Evolutionary conservation across 371 early-diverging fungal species (phyloP).

Genomic region (Rhizopus delemar): DNA sequence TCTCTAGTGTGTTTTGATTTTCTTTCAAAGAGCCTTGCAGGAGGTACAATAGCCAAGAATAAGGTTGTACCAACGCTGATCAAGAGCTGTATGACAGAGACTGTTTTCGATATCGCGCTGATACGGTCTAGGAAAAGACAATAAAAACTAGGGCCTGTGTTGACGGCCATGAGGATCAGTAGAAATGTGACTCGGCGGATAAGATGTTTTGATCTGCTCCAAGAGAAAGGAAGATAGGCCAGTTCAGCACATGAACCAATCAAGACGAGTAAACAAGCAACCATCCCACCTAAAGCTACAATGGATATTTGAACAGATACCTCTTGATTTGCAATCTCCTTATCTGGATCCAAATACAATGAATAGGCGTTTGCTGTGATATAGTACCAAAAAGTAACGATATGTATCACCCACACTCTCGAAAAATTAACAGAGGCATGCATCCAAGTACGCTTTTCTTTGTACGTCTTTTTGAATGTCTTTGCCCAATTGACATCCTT

Average conservation of each 20-base stretch:
- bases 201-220: conserved; percentile 62
- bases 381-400: conserved; percentile 83
- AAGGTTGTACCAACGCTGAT: conserved; percentile 68
- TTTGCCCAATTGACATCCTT: conserved; percentile 72
- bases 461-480: conserved; percentile 82
- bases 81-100: conserved; percentile 68
- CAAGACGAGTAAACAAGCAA: conserved; percentile 70
- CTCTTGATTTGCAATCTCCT: conserved; percentile 42
- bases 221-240: conserved; percentile 66
- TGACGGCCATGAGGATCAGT: conserved; percentile 61
- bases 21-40: conserved; percentile 64
- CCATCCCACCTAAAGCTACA: conserved; percentile 75
- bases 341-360: conserved; percentile 55
- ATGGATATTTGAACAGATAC: conserved; percentile 65
- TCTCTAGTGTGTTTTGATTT: conserved; percentile 34
- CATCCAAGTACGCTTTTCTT: conserved; percentile 82
- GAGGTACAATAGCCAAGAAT: conserved; percentile 69
- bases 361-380: conserved; percentile 74
- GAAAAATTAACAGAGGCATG: conserved; percentile 87
- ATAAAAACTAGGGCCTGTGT: conserved; percentile 71
- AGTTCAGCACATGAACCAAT: conserved; percentile 72
- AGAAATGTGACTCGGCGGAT: conserved; percentile 64
- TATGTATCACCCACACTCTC: conserved; percentile 86
- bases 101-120: conserved; percentile 52
- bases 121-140: conserved; percentile 54